Base-by-base conservation (phyloP, 257 asterid genomes). In the Solanum raphanifolium region DNA sequence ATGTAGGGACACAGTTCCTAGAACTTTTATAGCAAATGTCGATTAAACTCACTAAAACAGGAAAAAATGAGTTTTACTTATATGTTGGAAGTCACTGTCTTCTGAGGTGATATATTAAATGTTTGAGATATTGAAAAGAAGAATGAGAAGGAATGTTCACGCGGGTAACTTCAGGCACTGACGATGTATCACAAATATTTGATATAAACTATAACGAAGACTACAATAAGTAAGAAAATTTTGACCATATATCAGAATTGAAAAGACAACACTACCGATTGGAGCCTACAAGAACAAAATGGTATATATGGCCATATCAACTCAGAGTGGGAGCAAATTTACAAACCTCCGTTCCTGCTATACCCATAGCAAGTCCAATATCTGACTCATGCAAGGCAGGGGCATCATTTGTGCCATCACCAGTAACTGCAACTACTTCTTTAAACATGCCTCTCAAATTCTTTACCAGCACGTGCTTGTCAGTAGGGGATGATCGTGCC, bases 401-500 rank as follows among this genome's bases (percentile, higher is more conserved):
- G 38, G 94, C 93, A 88, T 92, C 94, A 65, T 92, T 92, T 25
- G 94, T 90, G 52, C 94, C 94, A 87, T 92, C 94, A 65, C 94
- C 94, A 6, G 94, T 92, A 69, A 92, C 99, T 74, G 99, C 99
- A 87, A 96, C 98, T 35, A 97, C 99, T 90, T 97, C 98, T 91
- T 83, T 88, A 83, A 93, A 94, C 92, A 73, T 87, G 83, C 92
- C 92, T 92, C 98, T 92, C 43, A 95, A 90, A 74, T 92, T 93
- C 93, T 93, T 95, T 83, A 95, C 99, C 71, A 97, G 92, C 73
- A 93, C 88, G 74, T 97, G 97, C 91, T 97, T 97, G 93, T 97
- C 99, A 16, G 93, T 93, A 38, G 99, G 99, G 21, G 98, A 96
- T 20, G 99, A 97, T 87, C 99, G 95, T 55, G 98, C 99, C 98